Conservation (phyloP, 2,329 filamentous ascomycete species). For the Teratosphaeria gauchensis region DNA sequence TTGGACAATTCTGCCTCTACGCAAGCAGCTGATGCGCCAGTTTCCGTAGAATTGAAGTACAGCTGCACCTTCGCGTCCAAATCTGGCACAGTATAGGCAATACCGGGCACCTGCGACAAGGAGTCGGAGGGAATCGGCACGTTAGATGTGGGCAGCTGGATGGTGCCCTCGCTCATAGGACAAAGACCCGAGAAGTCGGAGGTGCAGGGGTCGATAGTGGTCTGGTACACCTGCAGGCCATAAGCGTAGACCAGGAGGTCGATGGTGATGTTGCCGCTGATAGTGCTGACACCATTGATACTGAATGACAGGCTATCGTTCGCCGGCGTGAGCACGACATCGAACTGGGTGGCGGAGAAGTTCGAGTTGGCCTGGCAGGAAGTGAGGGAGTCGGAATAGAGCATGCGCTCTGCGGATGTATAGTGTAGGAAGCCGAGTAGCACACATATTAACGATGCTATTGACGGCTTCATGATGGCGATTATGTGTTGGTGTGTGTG, state of each 20-base stretch:
- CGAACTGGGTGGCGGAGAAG: constrained; percentile 82
- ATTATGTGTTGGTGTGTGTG: constrained; percentile 1
- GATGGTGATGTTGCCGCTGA: constrained; percentile 72
- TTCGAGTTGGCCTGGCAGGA: constrained; percentile 74
- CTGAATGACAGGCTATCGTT: constrained; percentile 66
- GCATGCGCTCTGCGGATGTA: constrained; percentile 52
- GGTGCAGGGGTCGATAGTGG: constrained; percentile 66
- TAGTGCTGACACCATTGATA: constrained; percentile 72
- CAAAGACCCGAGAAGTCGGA: constrained; percentile 65
- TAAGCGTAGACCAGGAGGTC: constrained; percentile 71
- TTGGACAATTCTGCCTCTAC: constrained; percentile 83
- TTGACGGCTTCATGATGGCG: constrained; percentile 18
- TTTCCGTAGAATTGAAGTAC: constrained; percentile 63
- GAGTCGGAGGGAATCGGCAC: constrained; percentile 49
- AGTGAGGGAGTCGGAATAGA: constrained; percentile 75
- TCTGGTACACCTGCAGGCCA: constrained; percentile 61
- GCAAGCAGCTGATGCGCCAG: constrained; percentile 62
- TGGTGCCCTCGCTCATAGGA: constrained; percentile 78
- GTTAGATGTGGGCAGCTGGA: constrained; percentile 52
- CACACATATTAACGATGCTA: constrained; percentile 23
- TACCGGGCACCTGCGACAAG: constrained; percentile 60
- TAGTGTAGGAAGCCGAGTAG: constrained; percentile 36
- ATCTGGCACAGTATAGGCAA: constrained; percentile 84
- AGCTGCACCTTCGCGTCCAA: constrained; percentile 78
- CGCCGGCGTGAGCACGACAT: constrained; percentile 66